Evolutionary conservation across 164 flowering plant genomes (phyloP).

Genomic region (Protea cynaroides): DNA sequence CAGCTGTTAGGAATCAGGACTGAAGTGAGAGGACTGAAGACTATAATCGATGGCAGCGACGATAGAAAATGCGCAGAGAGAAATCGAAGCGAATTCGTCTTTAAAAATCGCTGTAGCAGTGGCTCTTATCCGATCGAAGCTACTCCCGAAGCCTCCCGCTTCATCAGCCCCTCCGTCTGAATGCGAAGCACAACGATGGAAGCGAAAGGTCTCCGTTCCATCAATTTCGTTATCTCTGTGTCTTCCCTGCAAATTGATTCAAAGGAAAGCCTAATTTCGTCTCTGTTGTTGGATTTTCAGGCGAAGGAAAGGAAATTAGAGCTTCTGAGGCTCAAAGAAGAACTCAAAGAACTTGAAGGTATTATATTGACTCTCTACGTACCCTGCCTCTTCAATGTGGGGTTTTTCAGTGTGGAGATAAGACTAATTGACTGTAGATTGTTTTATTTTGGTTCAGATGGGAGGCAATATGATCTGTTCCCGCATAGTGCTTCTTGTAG

Average conservation of each 20-base stretch:
- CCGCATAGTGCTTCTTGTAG: conserved; percentile 69
- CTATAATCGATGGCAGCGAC: too few species aligned
- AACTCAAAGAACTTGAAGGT: conserved; percentile 78
- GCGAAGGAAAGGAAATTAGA: conserved; percentile 80
- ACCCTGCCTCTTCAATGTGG: not conserved
- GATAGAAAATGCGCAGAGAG: not conserved
- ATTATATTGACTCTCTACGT: not conserved
- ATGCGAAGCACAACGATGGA: conserved; percentile 67
- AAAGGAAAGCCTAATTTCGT: not conserved
- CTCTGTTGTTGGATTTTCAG: conserved; percentile 25
- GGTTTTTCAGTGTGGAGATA: not conserved
- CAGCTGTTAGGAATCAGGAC: too few species aligned
- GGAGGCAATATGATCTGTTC: conserved; percentile 42
- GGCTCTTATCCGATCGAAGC: conserved; percentile 61
- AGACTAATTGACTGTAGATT: not conserved
- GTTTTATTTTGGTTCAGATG: conserved; percentile 39
- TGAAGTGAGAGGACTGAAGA: too few species aligned
- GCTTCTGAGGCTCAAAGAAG: conserved; percentile 55
- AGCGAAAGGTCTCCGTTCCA: conserved; percentile 47
- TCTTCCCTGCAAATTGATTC: not conserved
- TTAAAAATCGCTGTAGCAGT: conserved; percentile 62
- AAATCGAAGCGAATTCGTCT: conserved; percentile 24
- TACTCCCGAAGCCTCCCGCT: conserved; percentile 18
- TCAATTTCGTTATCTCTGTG: not conserved
- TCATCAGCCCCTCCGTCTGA: conserved; percentile 21